Conservation (phyloP, 2,329 filamentous ascomycete genomes). For the Penicillium olsonii region DNA sequence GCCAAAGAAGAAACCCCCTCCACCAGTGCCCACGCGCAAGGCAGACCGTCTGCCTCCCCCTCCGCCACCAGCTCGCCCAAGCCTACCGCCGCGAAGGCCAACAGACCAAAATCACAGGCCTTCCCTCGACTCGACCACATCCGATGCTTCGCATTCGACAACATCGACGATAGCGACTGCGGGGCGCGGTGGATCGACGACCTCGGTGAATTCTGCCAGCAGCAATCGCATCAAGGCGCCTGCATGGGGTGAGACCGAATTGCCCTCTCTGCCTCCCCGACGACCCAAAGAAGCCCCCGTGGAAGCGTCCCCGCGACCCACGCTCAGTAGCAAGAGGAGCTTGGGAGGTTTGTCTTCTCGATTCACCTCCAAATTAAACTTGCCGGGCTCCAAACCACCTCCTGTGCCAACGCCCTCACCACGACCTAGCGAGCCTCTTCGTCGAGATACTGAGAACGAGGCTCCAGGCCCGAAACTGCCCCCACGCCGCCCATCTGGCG, state of each 20-base stretch:
- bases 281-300: conserved; percentile 31
- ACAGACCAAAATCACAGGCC: conserved; percentile 38
- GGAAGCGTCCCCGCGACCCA: conserved; percentile 25
- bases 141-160: conserved; percentile 53
- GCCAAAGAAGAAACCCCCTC: conserved; percentile 37
- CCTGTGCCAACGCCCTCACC: conserved; percentile 2
- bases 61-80: conserved; percentile 33
- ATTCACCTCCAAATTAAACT: conserved; percentile 7
- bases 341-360: conserved; percentile 17
- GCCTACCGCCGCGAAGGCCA: conserved; percentile 51
- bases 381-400: conserved; percentile 7
- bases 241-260: conserved; percentile 55
- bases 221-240: conserved; percentile 53
- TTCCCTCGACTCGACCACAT: conserved; percentile 56
- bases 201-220: conserved; percentile 28
- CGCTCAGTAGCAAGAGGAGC: conserved; percentile 18
- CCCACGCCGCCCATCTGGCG: conserved; percentile 26
- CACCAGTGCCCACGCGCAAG: conserved; percentile 49
- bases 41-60: conserved; percentile 22
- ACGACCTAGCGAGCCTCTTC: conserved; percentile 11
- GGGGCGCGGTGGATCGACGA: conserved; percentile 38
- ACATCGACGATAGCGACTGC: conserved; percentile 44
- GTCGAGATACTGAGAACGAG: conserved; percentile 10
- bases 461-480: conserved; percentile 25
- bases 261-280: conserved; percentile 59